A percentile compares a stretch with the other conserved stretches of the same genome.
Evolutionary conservation across 2,329 filamentous ascomycete genomes (phyloP).

Genomic region (Blastomyces parvus): DNA sequence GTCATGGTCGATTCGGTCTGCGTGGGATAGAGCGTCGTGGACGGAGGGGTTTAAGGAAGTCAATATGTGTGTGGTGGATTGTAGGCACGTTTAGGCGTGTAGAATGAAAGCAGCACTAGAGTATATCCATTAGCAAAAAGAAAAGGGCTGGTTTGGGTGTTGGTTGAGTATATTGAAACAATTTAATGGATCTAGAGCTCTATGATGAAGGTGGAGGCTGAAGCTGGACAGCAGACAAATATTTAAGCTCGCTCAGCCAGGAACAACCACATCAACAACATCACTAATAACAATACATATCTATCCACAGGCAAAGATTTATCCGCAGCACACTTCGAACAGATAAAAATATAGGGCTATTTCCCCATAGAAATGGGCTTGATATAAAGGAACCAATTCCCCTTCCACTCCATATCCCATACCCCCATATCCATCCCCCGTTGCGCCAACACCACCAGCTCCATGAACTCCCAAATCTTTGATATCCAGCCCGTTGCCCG

Average conservation of each 20-base stretch:
- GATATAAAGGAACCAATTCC: background rate
- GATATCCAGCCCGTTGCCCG: constrained; percentile 59
- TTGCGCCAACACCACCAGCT: background rate
- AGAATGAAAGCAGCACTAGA: background rate
- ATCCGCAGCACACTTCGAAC: background rate
- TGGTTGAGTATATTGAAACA: background rate
- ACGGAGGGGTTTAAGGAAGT: background rate
- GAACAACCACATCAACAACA: background rate
- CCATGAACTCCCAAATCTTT: constrained; percentile 41
- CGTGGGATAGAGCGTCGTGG: background rate
- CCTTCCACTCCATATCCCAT: background rate
- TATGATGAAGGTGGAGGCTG: background rate
- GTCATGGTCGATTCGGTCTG: constrained; percentile 24
- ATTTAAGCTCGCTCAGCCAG: background rate
- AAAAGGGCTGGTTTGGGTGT: background rate
- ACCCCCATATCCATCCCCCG: no score
- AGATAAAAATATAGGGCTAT: background rate
- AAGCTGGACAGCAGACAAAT: background rate
- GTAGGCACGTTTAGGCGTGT: no score
- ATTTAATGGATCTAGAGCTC: no score
- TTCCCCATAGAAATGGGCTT: background rate
- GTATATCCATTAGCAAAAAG: background rate
- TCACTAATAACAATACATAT: background rate
- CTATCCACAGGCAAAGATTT: background rate
- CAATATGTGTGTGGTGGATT: background rate